Evolutionary conservation across 257 asterid genomes (phyloP).

Genomic region (Solanum megistacrolobum): DNA sequence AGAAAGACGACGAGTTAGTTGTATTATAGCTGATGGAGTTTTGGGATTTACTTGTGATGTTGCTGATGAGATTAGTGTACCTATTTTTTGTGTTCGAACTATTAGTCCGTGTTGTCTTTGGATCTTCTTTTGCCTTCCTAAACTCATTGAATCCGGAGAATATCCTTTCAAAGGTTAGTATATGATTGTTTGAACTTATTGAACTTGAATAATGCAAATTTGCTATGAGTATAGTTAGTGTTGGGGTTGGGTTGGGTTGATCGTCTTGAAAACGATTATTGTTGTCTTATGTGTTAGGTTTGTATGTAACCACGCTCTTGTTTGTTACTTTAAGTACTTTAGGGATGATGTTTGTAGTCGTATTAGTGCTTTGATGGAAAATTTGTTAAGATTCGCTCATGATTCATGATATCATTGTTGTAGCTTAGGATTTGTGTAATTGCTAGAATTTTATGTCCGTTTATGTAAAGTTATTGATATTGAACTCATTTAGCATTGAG

Average conservation of each 20-base stretch:
- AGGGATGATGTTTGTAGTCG: no score
- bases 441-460: no score
- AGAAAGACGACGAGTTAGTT: conserved; percentile 24
- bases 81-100: conserved; percentile 45
- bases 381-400: neutral
- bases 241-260: neutral
- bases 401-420: neutral
- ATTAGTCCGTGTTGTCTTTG: conserved; percentile 47
- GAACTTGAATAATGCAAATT: neutral
- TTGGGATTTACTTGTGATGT: conserved; percentile 45
- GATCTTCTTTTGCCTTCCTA: conserved; percentile 36
- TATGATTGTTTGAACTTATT: neutral
- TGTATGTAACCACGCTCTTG: neutral
- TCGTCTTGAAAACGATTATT: neutral
- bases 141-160: conserved; percentile 52
- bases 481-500: no score
- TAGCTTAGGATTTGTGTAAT: no score
- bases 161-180: conserved; percentile 28
- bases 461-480: no score
- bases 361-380: neutral
- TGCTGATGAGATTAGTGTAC: conserved; percentile 45
- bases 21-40: conserved; percentile 36
- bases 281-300: neutral
- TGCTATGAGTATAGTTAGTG: neutral
- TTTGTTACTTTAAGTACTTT: no score